A percentile compares a stretch with the other conserved stretches of the same genome.
phyloP scores from a whole-genome alignment of 2,329 filamentous ascomycete genomes.

The Trichoderma citrinoviride region DNA sequence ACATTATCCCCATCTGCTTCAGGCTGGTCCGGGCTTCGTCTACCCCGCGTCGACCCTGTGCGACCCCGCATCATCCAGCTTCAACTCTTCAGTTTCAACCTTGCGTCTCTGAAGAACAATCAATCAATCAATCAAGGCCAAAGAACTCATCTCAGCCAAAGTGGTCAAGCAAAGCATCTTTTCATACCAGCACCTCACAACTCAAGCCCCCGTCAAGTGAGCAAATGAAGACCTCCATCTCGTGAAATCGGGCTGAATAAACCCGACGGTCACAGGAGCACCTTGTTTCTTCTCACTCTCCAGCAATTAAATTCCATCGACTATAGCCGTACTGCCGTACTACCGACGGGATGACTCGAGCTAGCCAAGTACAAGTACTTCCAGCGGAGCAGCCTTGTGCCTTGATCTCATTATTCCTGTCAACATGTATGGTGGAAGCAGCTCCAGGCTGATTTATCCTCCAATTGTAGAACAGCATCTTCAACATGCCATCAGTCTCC shows the following conservation, averaged over 20 bases:
- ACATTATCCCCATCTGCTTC: too few relatives aligned
- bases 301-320: too few relatives aligned
- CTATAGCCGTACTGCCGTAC: background rate
- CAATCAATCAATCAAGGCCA: too few relatives aligned
- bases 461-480: background rate
- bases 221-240: too few relatives aligned
- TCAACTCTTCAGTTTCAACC: background rate
- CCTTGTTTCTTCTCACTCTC: background rate
- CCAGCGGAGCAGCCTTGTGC: background rate
- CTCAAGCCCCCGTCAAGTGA: too few relatives aligned
- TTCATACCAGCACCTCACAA: background rate
- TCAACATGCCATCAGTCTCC: background rate
- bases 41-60: conserved; percentile 3
- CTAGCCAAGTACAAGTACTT: background rate
- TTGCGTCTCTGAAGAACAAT: too few relatives aligned
- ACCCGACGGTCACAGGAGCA: background rate
- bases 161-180: background rate
- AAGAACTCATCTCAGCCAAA: too few relatives aligned
- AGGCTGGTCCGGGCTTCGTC: background rate
- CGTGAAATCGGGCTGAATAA: background rate
- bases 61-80: conserved; percentile 7
- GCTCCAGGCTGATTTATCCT: background rate
- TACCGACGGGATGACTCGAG: conserved; percentile 18
- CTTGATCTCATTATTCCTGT: background rate
- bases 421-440: conserved; percentile 14